A percentile compares a stretch with the other conserved stretches of the same genome.
These are phyloP conservation scores for Plantago coronopus DNA, from an alignment of 305 asterid genomes.

Conservation along the genomic window DNA sequence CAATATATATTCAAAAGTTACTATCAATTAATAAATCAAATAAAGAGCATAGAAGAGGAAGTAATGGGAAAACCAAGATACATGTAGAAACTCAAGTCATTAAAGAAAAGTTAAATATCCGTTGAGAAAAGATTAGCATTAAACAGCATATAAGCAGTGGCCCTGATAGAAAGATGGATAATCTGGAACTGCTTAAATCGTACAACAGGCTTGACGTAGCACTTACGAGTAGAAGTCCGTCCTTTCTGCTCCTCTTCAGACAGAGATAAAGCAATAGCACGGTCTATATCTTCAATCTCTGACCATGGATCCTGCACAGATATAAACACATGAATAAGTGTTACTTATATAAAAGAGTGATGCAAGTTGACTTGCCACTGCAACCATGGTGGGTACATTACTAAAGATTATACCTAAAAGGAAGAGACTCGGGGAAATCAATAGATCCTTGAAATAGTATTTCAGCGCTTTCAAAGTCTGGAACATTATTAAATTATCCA, in stretches of 20 bases:
- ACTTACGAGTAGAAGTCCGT: constrained; percentile 54
- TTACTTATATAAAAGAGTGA: constrained; percentile 18
- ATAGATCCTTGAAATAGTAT: not conserved
- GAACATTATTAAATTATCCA: not conserved
- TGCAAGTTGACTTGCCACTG: constrained; percentile 1
- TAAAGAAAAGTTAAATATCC: too few species aligned
- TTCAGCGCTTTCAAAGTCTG: not conserved
- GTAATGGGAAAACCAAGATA: constrained; percentile 1
- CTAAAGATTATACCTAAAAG: constrained; percentile 1
- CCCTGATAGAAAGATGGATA: not conserved
- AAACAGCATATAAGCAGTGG: not conserved
- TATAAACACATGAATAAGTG: constrained; percentile 22
- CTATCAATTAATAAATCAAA: constrained; percentile 4
- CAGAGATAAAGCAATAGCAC: constrained; percentile 86
- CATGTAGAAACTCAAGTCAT: constrained; percentile 6
- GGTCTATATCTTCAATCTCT: constrained; percentile 77
- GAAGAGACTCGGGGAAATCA: constrained; percentile 8
- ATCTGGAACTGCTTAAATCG: not conserved
- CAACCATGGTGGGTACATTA: constrained; percentile 1
- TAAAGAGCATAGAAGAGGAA: not conserved
- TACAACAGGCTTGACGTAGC: constrained; percentile 8
- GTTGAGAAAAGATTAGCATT: not conserved
- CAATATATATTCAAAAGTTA: constrained; percentile 14
- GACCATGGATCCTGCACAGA: constrained; percentile 51
- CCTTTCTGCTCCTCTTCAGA: constrained; percentile 71